Percentiles rank a stretch among this genome's conserved stretches.
Evolutionary conservation across 2,329 filamentous ascomycete genomes (phyloP).

Genomic region (Fusarium haematococcum): DNA sequence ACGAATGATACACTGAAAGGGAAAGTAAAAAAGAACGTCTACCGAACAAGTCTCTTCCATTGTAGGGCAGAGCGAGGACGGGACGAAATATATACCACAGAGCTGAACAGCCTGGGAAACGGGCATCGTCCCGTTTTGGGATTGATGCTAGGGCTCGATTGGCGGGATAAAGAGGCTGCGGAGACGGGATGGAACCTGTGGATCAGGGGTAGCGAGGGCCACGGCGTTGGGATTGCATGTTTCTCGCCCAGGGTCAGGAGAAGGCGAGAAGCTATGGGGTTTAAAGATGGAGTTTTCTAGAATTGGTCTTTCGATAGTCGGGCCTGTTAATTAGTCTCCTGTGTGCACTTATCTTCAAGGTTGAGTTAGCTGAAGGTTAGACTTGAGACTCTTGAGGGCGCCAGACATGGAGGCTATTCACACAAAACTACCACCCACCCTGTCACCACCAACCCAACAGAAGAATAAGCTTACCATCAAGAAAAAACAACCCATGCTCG

Average conservation of each 20-base stretch:
- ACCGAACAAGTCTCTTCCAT: conserved; percentile 13
- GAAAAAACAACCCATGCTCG: not conserved
- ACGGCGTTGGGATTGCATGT: not conserved
- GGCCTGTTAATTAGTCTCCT: not conserved
- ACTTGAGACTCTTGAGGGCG: not conserved
- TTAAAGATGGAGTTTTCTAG: not conserved
- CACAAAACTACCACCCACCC: not conserved
- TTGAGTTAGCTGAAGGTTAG: not conserved
- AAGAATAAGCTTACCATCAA: not conserved
- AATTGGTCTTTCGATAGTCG: not conserved
- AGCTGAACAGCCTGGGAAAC: not conserved
- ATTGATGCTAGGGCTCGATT: not conserved
- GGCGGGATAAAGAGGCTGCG: conserved; percentile 20
- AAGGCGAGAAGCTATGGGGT: not conserved
- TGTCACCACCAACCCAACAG: not conserved
- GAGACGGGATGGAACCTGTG: conserved; percentile 2
- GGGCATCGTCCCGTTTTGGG: not conserved
- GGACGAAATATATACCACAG: conserved; percentile 9
- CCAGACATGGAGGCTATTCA: not conserved
- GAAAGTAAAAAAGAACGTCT: conserved; percentile 22
- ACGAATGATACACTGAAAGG: conserved; percentile 8
- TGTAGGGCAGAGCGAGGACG: not conserved
- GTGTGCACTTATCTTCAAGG: not conserved
- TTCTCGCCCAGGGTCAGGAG: not conserved
- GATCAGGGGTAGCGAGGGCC: conserved; percentile 6